Evolutionary conservation across 352 stramenopile species (phyloP).

Genomic region (Peronosclerospora sorghi): DNA sequence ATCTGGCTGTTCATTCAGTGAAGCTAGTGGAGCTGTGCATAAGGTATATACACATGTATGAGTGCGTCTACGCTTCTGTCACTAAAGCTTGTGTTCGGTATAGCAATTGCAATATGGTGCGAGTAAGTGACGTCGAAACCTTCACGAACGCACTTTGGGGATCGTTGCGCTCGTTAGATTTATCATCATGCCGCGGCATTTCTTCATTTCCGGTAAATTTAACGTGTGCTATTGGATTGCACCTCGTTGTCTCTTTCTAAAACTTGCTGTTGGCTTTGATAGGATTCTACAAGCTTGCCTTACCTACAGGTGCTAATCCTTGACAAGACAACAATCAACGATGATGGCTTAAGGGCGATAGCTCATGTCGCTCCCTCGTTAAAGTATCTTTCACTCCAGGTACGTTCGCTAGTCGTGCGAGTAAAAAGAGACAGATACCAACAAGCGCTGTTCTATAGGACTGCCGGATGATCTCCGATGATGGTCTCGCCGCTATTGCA

Average conservation of each 20-base stretch:
- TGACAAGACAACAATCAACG: slow-evolving; percentile 40
- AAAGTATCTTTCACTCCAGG: slow-evolving; percentile 59
- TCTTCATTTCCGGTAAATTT: slow-evolving; percentile 25
- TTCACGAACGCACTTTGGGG: slow-evolving; percentile 21
- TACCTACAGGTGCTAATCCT: slow-evolving; percentile 50
- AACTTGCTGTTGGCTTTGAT: neutral
- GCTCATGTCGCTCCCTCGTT: slow-evolving; percentile 22
- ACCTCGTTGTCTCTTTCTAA: no score
- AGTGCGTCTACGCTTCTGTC: neutral
- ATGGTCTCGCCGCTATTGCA: slow-evolving; percentile 29
- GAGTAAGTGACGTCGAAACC: slow-evolving; percentile 19
- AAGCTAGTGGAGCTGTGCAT: slow-evolving; percentile 37
- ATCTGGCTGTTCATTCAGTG: slow-evolving; percentile 19
- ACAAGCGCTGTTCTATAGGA: slow-evolving; percentile 28
- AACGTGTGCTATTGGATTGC: neutral
- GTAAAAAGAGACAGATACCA: no score
- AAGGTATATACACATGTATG: slow-evolving; percentile 17
- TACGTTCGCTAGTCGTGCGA: slow-evolving; percentile 4
- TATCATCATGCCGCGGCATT: slow-evolving; percentile 29
- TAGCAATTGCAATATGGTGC: slow-evolving; percentile 25
- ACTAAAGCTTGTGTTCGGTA: neutral
- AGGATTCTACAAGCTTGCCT: slow-evolving; percentile 21
- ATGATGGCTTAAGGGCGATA: slow-evolving; percentile 32
- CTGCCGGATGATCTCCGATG: slow-evolving; percentile 38
- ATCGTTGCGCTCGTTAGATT: slow-evolving; percentile 35